These are phyloP conservation scores for Myochromella boudieri DNA, from an alignment of 768 basidiomycete species.

Conservation along the genomic window DNA sequence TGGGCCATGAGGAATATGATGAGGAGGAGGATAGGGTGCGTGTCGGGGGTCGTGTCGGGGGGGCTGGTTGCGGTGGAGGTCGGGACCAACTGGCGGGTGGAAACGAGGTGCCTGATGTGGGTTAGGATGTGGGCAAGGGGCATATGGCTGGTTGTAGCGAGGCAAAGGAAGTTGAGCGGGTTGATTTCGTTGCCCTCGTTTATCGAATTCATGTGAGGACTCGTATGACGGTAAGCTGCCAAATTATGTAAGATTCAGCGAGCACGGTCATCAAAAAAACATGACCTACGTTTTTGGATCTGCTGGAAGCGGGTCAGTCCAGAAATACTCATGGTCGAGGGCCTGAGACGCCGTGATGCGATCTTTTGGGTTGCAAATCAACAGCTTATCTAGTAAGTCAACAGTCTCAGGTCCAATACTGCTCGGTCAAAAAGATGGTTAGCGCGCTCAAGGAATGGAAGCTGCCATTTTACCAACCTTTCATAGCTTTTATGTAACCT, in stretches of 20 bases:
- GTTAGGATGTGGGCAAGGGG: slow-evolving; percentile 3
- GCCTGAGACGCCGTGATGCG: slow-evolving; percentile 85
- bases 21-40: slow-evolving; percentile 51
- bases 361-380: slow-evolving; percentile 80
- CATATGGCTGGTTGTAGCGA: neutral
- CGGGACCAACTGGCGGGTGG: slow-evolving; percentile 21
- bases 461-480: slow-evolving; percentile 41
- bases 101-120: neutral
- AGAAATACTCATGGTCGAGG: slow-evolving; percentile 92
- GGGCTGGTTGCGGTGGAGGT: slow-evolving; percentile 4
- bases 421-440: slow-evolving; percentile 9
- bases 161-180: no score
- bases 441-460: slow-evolving; percentile 3
- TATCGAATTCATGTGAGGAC: slow-evolving; percentile 72
- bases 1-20: slow-evolving; percentile 19
- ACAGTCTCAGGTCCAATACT: slow-evolving; percentile 74
- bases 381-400: slow-evolving; percentile 79
- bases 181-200: slow-evolving; percentile 21
- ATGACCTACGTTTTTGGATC: slow-evolving; percentile 72
- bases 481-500: slow-evolving; percentile 59
- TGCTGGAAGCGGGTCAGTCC: slow-evolving; percentile 85
- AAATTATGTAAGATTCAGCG: slow-evolving; percentile 1
- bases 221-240: slow-evolving; percentile 72
- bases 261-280: neutral
- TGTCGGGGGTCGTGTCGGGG: slow-evolving; percentile 7